Percentiles rank a stretch among this genome's conserved stretches.
Evolutionary conservation across 2,329 filamentous ascomycete species (phyloP).

Genomic region (Cladophialophora yegresii): DNA sequence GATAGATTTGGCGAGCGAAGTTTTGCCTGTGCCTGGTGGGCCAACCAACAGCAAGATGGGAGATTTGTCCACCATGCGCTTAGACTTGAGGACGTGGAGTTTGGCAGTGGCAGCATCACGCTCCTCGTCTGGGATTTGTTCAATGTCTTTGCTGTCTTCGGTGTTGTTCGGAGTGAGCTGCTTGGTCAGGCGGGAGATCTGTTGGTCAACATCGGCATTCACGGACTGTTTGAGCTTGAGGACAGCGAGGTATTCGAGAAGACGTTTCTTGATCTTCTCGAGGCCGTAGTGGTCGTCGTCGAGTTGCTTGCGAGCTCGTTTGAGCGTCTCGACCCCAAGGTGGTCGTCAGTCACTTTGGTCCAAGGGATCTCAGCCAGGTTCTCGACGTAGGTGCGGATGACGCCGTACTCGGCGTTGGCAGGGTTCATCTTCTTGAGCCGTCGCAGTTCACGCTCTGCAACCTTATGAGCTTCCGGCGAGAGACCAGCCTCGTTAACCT

Average conservation of each 20-base stretch:
- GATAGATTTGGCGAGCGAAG: conserved; percentile 88
- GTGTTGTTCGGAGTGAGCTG: conserved; percentile 43
- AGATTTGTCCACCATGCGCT: conserved; percentile 89
- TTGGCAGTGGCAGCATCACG: conserved; percentile 59
- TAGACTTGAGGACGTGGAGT: conserved; percentile 73
- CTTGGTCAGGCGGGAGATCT: conserved; percentile 62
- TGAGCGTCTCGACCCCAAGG: conserved; percentile 76
- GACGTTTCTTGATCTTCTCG: conserved; percentile 93
- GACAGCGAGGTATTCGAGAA: conserved; percentile 96
- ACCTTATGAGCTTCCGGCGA: conserved; percentile 83
- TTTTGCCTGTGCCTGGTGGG: conserved; percentile 94
- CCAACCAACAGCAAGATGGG: conserved; percentile 92
- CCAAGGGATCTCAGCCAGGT: conserved; percentile 92
- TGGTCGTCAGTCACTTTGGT: conserved; percentile 79
- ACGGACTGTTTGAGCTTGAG: conserved; percentile 89
- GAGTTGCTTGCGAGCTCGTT: conserved; percentile 79
- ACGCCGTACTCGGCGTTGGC: conserved; percentile 96
- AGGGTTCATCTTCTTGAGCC: conserved; percentile 92
- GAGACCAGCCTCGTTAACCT: conserved; percentile 76
- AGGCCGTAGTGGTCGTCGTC: conserved; percentile 96
- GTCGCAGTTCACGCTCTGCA: conserved; percentile 83
- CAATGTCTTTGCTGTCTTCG: conserved; percentile 41
- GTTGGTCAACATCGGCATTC: conserved; percentile 77
- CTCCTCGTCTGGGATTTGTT: conserved; percentile 56
- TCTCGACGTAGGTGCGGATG: conserved; percentile 89